Percentiles rank a stretch among this genome's conserved stretches.
phyloP scores from a whole-genome alignment of 768 basidiomycete genomes.

The Coprinopsis marcescibilis region DNA sequence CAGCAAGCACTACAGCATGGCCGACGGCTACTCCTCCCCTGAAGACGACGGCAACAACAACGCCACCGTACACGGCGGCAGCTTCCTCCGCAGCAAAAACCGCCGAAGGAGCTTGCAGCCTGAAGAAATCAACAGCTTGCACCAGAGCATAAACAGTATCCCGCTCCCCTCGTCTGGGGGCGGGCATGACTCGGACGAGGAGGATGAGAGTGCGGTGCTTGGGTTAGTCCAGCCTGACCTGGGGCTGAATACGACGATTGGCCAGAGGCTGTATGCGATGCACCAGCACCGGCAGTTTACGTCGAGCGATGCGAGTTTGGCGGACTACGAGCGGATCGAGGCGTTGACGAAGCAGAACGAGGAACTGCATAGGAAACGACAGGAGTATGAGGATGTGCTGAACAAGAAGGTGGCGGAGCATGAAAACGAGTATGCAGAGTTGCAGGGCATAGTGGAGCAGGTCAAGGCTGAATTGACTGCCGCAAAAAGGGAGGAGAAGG shows the following conservation, averaged over 20 bases:
- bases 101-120: no score
- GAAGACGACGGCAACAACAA: conserved; percentile 32
- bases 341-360: conserved; percentile 66
- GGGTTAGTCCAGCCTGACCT: no score
- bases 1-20: conserved; percentile 14
- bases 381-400: conserved; percentile 67
- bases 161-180: no score
- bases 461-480: conserved; percentile 67
- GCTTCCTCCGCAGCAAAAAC: no score
- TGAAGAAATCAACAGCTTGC: no score
- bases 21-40: conserved; percentile 37
- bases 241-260: conserved; percentile 42
- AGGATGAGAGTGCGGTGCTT: no score
- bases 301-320: conserved; percentile 64
- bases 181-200: no score
- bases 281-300: conserved; percentile 57
- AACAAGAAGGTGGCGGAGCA: conserved; percentile 67
- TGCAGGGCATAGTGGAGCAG: conserved; percentile 75
- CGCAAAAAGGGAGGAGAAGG: conserved; percentile 90
- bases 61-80: conserved; percentile 14
- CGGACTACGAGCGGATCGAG: conserved; percentile 67
- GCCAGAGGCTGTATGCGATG: conserved; percentile 55
- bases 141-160: no score
- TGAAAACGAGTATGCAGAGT: conserved; percentile 78
- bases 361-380: conserved; percentile 69